Percentiles rank a stretch among this genome's conserved stretches.
These are phyloP conservation scores for Pseudomassariella vexata DNA, from an alignment of 2,329 filamentous ascomycete species.

Conservation along the genomic window DNA sequence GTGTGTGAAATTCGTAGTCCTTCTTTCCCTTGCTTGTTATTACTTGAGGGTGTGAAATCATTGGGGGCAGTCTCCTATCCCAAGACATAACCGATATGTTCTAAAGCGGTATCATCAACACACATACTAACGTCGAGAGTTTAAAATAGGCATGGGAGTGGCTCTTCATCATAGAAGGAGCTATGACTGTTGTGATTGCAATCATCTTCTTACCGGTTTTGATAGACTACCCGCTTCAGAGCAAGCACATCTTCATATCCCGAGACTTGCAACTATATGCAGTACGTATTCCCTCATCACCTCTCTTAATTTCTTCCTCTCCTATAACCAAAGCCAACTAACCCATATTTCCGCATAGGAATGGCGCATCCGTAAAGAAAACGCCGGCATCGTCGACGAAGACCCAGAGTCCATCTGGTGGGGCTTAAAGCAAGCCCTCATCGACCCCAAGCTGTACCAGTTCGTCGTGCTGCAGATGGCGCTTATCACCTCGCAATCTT, in stretches of 20 bases:
- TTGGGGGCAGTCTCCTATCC: too few species aligned
- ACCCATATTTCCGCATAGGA: constrained; percentile 21
- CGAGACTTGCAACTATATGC: constrained; percentile 12
- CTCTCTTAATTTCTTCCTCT: too few species aligned
- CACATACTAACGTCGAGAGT: too few species aligned
- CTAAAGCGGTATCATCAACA: too few species aligned
- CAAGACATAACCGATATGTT: too few species aligned
- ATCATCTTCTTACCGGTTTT: constrained; percentile 12
- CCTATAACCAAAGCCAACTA: too few species aligned
- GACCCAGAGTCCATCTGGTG: constrained; percentile 15
- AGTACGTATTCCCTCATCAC: too few species aligned
- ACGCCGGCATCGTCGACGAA: constrained; percentile 17
- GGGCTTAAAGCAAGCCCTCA: constrained; percentile 12
- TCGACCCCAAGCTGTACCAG: constrained; percentile 18
- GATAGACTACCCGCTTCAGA: constrained; percentile 13
- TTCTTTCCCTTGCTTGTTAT: too few species aligned
- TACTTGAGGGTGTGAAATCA: too few species aligned
- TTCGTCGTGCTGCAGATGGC: constrained; percentile 18
- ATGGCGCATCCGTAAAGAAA: constrained; percentile 19
- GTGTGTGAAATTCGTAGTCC: too few species aligned
- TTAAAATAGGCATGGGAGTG: constrained; percentile 34
- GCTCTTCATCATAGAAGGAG: constrained; percentile 31
- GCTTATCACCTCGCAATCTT: constrained; percentile 13
- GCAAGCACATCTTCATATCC: constrained; percentile 10
- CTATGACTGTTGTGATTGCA: constrained; percentile 27